Percentiles rank a stretch among this genome's conserved stretches.
Evolutionary conservation across 306 rosid species (phyloP).

Genomic region (Cercis canadensis): DNA sequence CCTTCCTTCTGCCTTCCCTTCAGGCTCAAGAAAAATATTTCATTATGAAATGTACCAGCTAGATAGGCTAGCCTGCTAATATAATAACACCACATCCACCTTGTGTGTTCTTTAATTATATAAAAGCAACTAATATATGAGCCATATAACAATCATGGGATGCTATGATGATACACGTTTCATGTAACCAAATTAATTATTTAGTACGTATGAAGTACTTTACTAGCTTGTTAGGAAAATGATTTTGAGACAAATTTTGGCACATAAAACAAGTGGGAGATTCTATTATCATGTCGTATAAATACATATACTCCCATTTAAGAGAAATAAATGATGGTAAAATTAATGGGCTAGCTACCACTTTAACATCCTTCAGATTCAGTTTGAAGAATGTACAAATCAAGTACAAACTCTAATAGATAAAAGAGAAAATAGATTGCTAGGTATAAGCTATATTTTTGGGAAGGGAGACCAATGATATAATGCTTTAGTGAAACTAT

Average conservation of each 20-base stretch:
- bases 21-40: constrained; percentile 57
- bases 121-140: constrained; percentile 37
- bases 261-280: constrained; percentile 41
- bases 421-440: no score
- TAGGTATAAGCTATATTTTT: no score
- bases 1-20: constrained; percentile 54
- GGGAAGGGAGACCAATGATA: no score
- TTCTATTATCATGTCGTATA: constrained; percentile 36
- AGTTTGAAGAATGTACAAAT: no score
- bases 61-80: constrained; percentile 45
- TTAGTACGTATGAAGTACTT: constrained; percentile 48
- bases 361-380: no score
- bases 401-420: no score
- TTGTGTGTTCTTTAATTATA: constrained; percentile 45
- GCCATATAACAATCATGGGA: constrained; percentile 47
- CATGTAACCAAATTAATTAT: constrained; percentile 40
- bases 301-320: constrained; percentile 16
- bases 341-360: no score
- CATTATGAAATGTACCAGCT: constrained; percentile 43
- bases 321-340: constrained; percentile 28
- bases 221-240: constrained; percentile 27
- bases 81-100: constrained; percentile 40
- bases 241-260: not conserved
- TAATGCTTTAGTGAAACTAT: no score
- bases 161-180: constrained; percentile 56